phyloP scores from a whole-genome alignment of 768 basidiomycete genomes.

The Pluteus cervinus region DNA sequence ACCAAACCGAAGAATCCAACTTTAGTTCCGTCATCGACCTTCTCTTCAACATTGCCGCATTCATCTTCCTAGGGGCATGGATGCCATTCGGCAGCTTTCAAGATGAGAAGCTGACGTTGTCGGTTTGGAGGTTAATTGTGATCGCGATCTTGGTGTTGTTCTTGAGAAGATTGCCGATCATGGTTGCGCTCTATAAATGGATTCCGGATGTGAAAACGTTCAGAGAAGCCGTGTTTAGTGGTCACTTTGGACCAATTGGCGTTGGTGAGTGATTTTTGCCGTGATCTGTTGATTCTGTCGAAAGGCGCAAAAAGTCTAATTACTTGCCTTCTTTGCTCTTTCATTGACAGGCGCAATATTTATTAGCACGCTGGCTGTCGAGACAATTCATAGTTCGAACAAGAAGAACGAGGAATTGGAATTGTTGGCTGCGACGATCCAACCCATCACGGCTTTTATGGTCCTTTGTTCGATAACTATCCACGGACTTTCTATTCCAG shows the following conservation, averaged over 20 bases:
- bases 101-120: constrained; percentile 58
- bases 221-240: constrained; percentile 88
- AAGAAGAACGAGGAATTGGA: constrained; percentile 55
- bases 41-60: constrained; percentile 92
- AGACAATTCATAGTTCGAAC: constrained; percentile 40
- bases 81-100: constrained; percentile 87
- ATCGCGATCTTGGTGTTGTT: constrained; percentile 79
- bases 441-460: constrained; percentile 93
- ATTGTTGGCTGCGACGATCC: constrained; percentile 67
- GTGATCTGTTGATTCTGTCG: not conserved
- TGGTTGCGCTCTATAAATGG: constrained; percentile 82
- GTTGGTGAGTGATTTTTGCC: constrained; percentile 40
- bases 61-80: constrained; percentile 96
- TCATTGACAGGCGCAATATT: constrained; percentile 89
- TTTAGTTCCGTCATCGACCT: constrained; percentile 96
- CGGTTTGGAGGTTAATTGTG: constrained; percentile 80
- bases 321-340: not conserved
- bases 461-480: constrained; percentile 86
- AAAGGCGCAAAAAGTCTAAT: constrained; percentile 5
- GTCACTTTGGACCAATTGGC: constrained; percentile 91
- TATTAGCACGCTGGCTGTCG: constrained; percentile 78
- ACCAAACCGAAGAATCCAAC: constrained; percentile 89
- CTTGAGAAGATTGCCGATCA: constrained; percentile 76
- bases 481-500: constrained; percentile 89
- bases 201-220: constrained; percentile 96